Percentiles rank a stretch among this genome's conserved stretches.
phyloP scores from a whole-genome alignment of 192 early-diverging fungal genomes.

The Dissophora globulifera region DNA sequence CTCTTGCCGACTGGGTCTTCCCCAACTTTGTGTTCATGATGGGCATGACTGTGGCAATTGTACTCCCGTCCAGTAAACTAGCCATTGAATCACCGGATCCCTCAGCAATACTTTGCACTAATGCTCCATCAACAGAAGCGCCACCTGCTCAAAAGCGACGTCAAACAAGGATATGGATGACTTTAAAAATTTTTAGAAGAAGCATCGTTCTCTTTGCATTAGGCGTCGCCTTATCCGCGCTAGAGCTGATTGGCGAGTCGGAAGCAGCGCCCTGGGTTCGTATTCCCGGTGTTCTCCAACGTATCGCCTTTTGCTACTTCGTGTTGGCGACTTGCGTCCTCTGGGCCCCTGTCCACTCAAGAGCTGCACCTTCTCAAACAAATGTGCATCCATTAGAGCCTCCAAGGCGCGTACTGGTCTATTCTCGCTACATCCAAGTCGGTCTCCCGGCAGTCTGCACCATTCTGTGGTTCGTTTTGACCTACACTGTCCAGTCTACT shows the following conservation, averaged over 20 bases:
- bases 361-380: constrained; percentile 3
- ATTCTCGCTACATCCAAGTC: background rate
- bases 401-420: no score
- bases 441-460: constrained; percentile 18
- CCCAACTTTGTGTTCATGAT: constrained; percentile 67
- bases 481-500: constrained; percentile 24
- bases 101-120: background rate
- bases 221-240: constrained; percentile 42
- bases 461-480: constrained; percentile 29
- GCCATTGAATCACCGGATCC: background rate
- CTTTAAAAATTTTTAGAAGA: constrained; percentile 36
- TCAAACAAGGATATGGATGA: background rate
- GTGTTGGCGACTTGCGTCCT: constrained; percentile 29
- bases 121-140: background rate
- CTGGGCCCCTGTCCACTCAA: constrained; percentile 25
- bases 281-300: constrained; percentile 58
- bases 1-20: constrained; percentile 62
- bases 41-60: constrained; percentile 53
- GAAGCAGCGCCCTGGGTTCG: constrained; percentile 5
- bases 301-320: constrained; percentile 57
- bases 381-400: no score
- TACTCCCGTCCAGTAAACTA: constrained; percentile 18
- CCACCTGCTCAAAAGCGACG: constrained; percentile 2
- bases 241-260: constrained; percentile 18
- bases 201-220: constrained; percentile 42